These are phyloP conservation scores for Globisporangium recalcitrans DNA, from an alignment of 352 stramenopile species.

Conservation along the genomic window DNA sequence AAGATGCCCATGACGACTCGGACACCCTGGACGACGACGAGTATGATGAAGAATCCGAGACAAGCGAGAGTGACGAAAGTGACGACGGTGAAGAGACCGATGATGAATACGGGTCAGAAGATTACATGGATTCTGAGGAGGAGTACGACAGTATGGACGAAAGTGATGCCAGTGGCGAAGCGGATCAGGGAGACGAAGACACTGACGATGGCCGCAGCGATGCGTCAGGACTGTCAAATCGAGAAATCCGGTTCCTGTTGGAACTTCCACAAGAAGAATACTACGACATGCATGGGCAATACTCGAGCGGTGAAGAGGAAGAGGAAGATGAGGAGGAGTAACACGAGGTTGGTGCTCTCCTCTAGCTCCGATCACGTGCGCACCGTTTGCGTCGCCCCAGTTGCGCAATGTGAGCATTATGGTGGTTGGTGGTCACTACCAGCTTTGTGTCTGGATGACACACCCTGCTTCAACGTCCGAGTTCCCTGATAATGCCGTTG, in stretches of 20 bases:
- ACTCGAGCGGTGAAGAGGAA: conserved; percentile 74
- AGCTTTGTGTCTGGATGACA: background rate
- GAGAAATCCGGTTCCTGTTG: conserved; percentile 65
- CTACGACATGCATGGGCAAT: conserved; percentile 70
- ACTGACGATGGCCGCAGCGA: conserved; percentile 22
- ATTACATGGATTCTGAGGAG: conserved; percentile 26
- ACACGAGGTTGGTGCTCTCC: background rate
- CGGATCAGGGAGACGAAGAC: conserved; percentile 19
- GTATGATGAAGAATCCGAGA: conserved; percentile 62
- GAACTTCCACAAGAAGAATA: conserved; percentile 65
- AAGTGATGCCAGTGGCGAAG: conserved; percentile 22
- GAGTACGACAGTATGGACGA: conserved; percentile 35
- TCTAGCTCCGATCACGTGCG: background rate
- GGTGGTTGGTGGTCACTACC: background rate
- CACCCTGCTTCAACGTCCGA: no score
- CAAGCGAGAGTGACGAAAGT: conserved; percentile 38
- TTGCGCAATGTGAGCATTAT: background rate
- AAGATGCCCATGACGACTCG: conserved; percentile 66
- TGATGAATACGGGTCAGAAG: conserved; percentile 40
- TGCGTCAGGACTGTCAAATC: conserved; percentile 34
- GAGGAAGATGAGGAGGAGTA: conserved; percentile 38
- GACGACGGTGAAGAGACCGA: conserved; percentile 35
- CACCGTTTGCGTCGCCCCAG: background rate
- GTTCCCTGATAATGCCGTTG: background rate
- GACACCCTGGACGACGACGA: conserved; percentile 75